Evolutionary conservation across 495 filamentous ascomycete species (phyloP).

Genomic region (Aspergillus olivimuriae): DNA sequence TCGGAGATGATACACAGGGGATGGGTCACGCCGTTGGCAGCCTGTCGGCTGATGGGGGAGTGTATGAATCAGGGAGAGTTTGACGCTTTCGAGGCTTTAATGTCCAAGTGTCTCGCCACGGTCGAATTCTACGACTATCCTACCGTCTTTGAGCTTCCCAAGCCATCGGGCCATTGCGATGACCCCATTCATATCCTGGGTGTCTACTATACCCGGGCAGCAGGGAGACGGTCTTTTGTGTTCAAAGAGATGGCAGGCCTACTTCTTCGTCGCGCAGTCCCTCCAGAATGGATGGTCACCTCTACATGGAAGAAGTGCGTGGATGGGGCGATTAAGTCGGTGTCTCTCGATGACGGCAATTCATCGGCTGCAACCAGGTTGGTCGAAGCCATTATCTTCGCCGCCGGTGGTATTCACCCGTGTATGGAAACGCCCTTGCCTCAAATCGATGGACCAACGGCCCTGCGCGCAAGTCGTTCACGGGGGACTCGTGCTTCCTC

Average conservation of each 20-base stretch:
- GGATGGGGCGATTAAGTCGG: slow-evolving; percentile 35
- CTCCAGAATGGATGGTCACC: slow-evolving; percentile 46
- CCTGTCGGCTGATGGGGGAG: slow-evolving; percentile 29
- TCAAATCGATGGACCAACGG: background rate
- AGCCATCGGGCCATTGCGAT: slow-evolving; percentile 10
- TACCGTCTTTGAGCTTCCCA: slow-evolving; percentile 21
- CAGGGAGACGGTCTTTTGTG: slow-evolving; percentile 23
- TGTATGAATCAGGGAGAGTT: slow-evolving; percentile 25
- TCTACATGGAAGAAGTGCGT: slow-evolving; percentile 37
- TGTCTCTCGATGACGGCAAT: slow-evolving; percentile 31
- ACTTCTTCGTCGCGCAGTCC: slow-evolving; percentile 29
- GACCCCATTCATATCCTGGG: slow-evolving; percentile 28
- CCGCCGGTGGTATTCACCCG: slow-evolving; percentile 20
- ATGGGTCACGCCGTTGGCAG: slow-evolving; percentile 30
- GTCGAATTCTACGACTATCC: slow-evolving; percentile 25
- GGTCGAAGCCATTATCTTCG: slow-evolving; percentile 34
- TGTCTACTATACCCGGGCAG: slow-evolving; percentile 20
- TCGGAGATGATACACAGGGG: slow-evolving; percentile 45
- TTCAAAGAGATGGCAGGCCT: slow-evolving; percentile 36
- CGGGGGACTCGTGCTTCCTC: slow-evolving; percentile 17
- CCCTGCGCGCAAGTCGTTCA: background rate
- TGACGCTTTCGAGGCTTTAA: slow-evolving; percentile 32
- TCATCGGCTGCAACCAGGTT: slow-evolving; percentile 29
- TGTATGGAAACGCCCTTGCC: background rate
- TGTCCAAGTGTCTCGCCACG: slow-evolving; percentile 27